These are phyloP conservation scores for Epichloe sibirici DNA, from an alignment of 2,329 filamentous ascomycete genomes.

Conservation along the genomic window DNA sequence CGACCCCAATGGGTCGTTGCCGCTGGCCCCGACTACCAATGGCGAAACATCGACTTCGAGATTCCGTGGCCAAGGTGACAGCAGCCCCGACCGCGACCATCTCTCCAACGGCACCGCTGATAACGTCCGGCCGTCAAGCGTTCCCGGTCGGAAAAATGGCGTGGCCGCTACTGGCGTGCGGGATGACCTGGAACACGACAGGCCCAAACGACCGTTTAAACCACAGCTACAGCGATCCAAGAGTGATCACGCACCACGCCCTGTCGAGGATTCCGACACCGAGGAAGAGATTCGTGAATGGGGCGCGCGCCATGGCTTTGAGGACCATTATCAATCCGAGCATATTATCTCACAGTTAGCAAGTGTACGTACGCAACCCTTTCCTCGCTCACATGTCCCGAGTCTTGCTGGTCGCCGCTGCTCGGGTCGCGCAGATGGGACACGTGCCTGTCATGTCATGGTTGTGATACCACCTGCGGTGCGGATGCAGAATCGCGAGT, in stretches of 20 bases:
- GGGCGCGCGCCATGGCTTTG: slow-evolving; percentile 73
- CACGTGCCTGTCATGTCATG: slow-evolving; percentile 3
- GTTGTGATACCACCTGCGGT: slow-evolving; percentile 3
- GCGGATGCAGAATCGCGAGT: not conserved
- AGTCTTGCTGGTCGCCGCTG: not conserved
- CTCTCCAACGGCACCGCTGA: slow-evolving; percentile 15
- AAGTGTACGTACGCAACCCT: slow-evolving; percentile 42
- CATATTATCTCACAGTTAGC: slow-evolving; percentile 78
- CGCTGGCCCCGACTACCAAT: slow-evolving; percentile 16
- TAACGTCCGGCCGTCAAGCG: slow-evolving; percentile 32
- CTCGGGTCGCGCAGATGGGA: slow-evolving; percentile 4
- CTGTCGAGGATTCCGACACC: slow-evolving; percentile 28
- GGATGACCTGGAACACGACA: slow-evolving; percentile 24
- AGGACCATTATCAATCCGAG: slow-evolving; percentile 81
- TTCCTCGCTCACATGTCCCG: not conserved
- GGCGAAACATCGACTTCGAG: slow-evolving; percentile 19
- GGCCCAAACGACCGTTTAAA: slow-evolving; percentile 29
- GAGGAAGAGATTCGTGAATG: slow-evolving; percentile 36
- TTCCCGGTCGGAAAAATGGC: slow-evolving; percentile 30
- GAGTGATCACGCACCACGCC: slow-evolving; percentile 39
- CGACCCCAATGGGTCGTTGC: slow-evolving; percentile 19
- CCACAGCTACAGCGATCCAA: slow-evolving; percentile 43
- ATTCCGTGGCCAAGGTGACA: slow-evolving; percentile 16
- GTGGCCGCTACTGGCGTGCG: slow-evolving; percentile 12
- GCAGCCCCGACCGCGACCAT: slow-evolving; percentile 17